phyloP scores from a whole-genome alignment of 2,329 filamentous ascomycete genomes.

The Fragosphaeria purpurea region DNA sequence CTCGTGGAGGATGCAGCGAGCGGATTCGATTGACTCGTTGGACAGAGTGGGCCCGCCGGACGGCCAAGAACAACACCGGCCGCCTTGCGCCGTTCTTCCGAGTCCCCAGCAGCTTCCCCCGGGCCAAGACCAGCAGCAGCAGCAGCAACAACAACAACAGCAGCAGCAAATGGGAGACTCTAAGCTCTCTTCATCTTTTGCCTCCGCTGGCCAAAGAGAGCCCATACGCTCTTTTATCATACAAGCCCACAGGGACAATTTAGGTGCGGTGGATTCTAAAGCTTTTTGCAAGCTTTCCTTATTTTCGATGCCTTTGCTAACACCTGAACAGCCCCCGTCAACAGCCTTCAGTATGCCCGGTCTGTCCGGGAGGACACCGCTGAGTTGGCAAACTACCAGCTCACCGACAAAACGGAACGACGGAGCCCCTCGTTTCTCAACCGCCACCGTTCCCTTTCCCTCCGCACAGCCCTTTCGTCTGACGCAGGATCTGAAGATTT shows the following conservation, averaged over 20 bases:
- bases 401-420: slow-evolving; percentile 50
- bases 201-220: slow-evolving; percentile 41
- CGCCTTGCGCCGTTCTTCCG: slow-evolving; percentile 11
- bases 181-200: slow-evolving; percentile 30
- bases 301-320: neutral
- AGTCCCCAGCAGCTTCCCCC: neutral
- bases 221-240: slow-evolving; percentile 65
- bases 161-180: slow-evolving; percentile 5
- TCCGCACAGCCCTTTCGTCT: slow-evolving; percentile 16
- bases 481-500: slow-evolving; percentile 19
- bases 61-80: slow-evolving; percentile 11
- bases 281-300: slow-evolving; percentile 3
- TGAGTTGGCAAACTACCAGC: slow-evolving; percentile 72
- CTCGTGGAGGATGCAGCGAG: slow-evolving; percentile 35
- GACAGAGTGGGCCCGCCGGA: slow-evolving; percentile 9
- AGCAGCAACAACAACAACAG: slow-evolving; percentile 15
- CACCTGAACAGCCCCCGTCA: slow-evolving; percentile 37
- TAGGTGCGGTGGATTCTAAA: slow-evolving; percentile 32
- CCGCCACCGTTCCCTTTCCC: slow-evolving; percentile 26
- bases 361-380: slow-evolving; percentile 80
- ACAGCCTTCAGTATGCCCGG: slow-evolving; percentile 64
- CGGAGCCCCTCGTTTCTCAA: slow-evolving; percentile 36
- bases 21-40: slow-evolving; percentile 22
- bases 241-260: slow-evolving; percentile 48
- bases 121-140: slow-evolving; percentile 3